These are phyloP conservation scores for Puccinia horiana DNA, from an alignment of 1,284 basidiomycete genomes.

Conservation along the genomic window DNA sequence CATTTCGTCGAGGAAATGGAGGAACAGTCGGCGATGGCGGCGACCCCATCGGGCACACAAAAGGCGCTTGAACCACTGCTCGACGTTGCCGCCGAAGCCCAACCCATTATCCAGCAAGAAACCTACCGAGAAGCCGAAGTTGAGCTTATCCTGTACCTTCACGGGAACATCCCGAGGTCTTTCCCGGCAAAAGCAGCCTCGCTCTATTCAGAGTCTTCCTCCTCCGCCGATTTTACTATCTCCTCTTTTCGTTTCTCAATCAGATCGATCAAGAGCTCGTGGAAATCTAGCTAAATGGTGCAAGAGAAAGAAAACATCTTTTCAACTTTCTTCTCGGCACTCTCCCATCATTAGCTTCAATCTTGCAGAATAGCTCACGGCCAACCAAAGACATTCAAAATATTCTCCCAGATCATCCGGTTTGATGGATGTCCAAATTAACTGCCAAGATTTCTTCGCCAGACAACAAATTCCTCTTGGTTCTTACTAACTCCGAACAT, in stretches of 20 bases:
- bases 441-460: no score
- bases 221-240: background rate
- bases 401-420: no score
- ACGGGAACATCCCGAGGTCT: background rate
- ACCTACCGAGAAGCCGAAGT: background rate
- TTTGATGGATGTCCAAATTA: no score
- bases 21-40: background rate
- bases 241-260: background rate
- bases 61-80: background rate
- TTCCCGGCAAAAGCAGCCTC: background rate
- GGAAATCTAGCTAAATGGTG: background rate
- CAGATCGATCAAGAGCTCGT: background rate
- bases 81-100: background rate
- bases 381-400: no score
- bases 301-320: background rate
- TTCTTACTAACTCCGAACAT: no score
- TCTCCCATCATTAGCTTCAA: no score
- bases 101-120: conserved; percentile 6
- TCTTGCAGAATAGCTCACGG: no score
- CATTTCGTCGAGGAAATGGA: background rate
- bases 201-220: background rate
- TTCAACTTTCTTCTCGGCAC: no score
- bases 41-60: background rate
- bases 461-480: no score
- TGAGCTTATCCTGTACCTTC: conserved; percentile 3